These are phyloP conservation scores for Brassica hybrid DNA, from an alignment of 441 rosid genomes.

Conservation along the genomic window DNA sequence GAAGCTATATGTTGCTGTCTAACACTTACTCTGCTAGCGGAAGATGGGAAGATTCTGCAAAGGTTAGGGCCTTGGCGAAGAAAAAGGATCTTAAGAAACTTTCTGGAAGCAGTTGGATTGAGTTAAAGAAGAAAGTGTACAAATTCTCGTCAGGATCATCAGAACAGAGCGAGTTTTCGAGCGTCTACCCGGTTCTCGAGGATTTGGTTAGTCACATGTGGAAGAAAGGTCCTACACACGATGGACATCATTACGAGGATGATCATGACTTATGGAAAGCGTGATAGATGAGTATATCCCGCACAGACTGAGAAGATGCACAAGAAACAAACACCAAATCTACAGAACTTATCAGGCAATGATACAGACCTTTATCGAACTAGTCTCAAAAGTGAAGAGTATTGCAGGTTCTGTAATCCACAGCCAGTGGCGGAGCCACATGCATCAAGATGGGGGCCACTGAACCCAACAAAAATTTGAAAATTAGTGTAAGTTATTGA, in stretches of 20 bases:
- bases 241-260: constrained; percentile 13
- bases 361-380: constrained; percentile 6
- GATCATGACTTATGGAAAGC: constrained; percentile 30
- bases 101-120: constrained; percentile 51
- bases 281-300: constrained; percentile 21
- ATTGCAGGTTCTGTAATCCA: no score
- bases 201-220: constrained; percentile 61
- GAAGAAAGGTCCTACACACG: constrained; percentile 29
- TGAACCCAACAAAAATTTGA: no score
- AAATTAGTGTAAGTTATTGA: no score
- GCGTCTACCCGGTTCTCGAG: constrained; percentile 50
- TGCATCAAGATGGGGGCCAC: no score
- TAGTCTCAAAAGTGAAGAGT: constrained; percentile 4
- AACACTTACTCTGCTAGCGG: constrained; percentile 50
- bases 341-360: neutral
- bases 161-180: constrained; percentile 46
- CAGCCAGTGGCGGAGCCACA: no score
- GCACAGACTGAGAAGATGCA: constrained; percentile 24
- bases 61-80: constrained; percentile 40
- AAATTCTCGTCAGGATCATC: constrained; percentile 52
- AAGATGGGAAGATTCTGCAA: constrained; percentile 50
- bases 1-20: constrained; percentile 50
- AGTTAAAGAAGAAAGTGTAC: constrained; percentile 39
- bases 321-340: constrained; percentile 5
- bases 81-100: constrained; percentile 49